Evolutionary conservation across 768 basidiomycete species (phyloP), one percentile per base, ranked within the genome.

Genomic region (Hericium erinaceus): DNA sequence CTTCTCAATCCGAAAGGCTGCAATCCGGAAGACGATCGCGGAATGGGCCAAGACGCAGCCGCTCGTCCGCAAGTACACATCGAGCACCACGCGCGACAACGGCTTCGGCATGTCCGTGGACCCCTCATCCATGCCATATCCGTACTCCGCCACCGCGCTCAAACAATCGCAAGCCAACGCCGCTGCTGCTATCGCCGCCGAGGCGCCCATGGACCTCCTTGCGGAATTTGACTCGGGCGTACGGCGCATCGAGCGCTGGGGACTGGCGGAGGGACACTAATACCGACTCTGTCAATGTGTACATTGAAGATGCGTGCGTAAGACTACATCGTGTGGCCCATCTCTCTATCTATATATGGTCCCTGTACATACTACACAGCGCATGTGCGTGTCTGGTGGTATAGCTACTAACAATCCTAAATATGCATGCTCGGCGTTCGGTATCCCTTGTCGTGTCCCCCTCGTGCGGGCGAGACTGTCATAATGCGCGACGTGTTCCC

Each of bases 21-120:
- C 68, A 56, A 78, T 79, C 58, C 74, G 73, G 28, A 63, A 73
- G 56, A 71, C 73, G 79, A 72, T 75, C 52, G n/a, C 61, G 16
- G 61, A 66, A 56, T 76, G 74, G 74, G 67, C 71, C 10, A 58
- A 58, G 38, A 44, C 55, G 11, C 67, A 74, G 52, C 64, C 68
- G 5, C 52, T 57, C 16, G 65, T 74, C 39, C 66, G 64, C n/a
- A 51, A 65, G 20, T 71, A 69, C 54, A 37, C 39, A 15, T n/a
- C 10, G 4, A 20, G 15, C 22, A 12, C 16, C 18, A 24, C 33
- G 6, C 15, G 55, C 44, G 22, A 38, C 8, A 11, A 22, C 5
- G 49, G 49, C 20, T n/a, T n/a, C 16, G 15, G 18, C 20, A 46
- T 46, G n/a, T 9, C 7, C 44, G 12, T 22, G 7, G 12, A n/a